Percentiles rank a stretch among this genome's conserved stretches.
Evolutionary conservation across 257 asterid genomes (phyloP).

Genomic region (Ophiorrhiza pumila): DNA sequence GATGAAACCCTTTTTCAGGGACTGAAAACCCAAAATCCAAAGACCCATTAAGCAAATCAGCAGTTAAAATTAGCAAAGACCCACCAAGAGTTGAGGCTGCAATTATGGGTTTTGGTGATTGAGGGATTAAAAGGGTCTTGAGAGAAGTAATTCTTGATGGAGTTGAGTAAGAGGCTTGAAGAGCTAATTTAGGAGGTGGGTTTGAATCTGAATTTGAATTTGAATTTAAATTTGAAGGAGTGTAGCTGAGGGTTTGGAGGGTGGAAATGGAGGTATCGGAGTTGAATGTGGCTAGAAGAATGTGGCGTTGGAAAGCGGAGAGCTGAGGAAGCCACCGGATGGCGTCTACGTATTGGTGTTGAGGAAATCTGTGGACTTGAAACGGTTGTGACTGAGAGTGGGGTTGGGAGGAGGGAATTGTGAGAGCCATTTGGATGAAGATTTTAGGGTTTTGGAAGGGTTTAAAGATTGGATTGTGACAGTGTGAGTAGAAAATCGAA

Average conservation of each 20-base stretch:
- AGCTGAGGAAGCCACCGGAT: slow-evolving; percentile 82
- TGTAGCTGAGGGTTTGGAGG: slow-evolving; percentile 45
- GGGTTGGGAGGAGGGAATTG: slow-evolving; percentile 20
- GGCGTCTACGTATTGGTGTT: slow-evolving; percentile 58
- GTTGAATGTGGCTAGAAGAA: slow-evolving; percentile 63
- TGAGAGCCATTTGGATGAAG: slow-evolving; percentile 24
- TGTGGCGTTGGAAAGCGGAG: slow-evolving; percentile 70
- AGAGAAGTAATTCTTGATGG: slow-evolving; percentile 62
- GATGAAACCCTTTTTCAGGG: slow-evolving; percentile 51
- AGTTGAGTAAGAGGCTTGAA: slow-evolving; percentile 41
- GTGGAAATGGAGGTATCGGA: slow-evolving; percentile 53
- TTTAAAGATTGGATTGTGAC: not conserved
- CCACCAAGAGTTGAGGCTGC: slow-evolving; percentile 70
- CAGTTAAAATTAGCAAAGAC: slow-evolving; percentile 42
- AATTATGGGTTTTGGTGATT: slow-evolving; percentile 45
- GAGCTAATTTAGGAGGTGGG: slow-evolving; percentile 22
- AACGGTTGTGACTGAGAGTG: slow-evolving; percentile 11
- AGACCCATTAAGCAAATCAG: slow-evolving; percentile 47
- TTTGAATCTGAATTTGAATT: slow-evolving; percentile 6
- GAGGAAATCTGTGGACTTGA: slow-evolving; percentile 60
- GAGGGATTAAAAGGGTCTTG: slow-evolving; percentile 32
- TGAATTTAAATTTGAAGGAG: slow-evolving; percentile 26
- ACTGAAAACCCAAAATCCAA: slow-evolving; percentile 40
- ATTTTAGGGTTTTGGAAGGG: slow-evolving; percentile 11
- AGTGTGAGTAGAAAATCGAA: not conserved